Conservation (phyloP, 352 stramenopile species). For the Phytopythium cucurbitacearum region DNA sequence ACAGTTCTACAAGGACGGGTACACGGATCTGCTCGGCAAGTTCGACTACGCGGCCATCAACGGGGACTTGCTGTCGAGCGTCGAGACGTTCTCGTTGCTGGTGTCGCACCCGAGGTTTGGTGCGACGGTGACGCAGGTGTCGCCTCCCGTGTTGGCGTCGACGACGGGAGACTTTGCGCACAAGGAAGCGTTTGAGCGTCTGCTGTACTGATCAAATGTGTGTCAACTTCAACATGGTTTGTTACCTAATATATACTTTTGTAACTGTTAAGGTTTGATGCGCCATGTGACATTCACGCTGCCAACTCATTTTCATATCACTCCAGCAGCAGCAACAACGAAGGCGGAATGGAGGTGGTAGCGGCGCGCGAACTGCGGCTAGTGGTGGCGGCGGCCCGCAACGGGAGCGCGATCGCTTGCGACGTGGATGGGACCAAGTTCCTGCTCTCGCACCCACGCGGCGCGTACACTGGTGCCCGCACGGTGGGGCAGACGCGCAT, state of each 20-base stretch:
- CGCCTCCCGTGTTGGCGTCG: slow-evolving; percentile 36
- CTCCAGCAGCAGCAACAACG: no score
- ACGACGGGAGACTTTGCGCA: slow-evolving; percentile 21
- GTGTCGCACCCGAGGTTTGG: slow-evolving; percentile 42
- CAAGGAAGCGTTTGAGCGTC: slow-evolving; percentile 16
- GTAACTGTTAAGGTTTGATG: no score
- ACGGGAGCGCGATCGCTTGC: slow-evolving; percentile 60
- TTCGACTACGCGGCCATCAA: slow-evolving; percentile 74
- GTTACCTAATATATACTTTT: no score
- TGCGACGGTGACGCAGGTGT: slow-evolving; percentile 33
- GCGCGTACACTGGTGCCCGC: slow-evolving; percentile 67
- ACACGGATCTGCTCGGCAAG: slow-evolving; percentile 67
- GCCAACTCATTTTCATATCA: no score
- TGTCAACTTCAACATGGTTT: no score
- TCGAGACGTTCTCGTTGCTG: slow-evolving; percentile 48
- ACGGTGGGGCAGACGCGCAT: slow-evolving; percentile 71
- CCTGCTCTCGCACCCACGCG: slow-evolving; percentile 53
- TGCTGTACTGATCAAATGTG: slow-evolving; percentile 21
- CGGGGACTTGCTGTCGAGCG: slow-evolving; percentile 26
- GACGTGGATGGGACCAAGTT: slow-evolving; percentile 63
- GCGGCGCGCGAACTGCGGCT: slow-evolving; percentile 5
- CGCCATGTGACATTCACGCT: no score
- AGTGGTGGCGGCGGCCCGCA: slow-evolving; percentile 60
- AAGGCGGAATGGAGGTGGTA: no score
- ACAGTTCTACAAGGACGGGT: slow-evolving; percentile 80